Evolutionary conservation across 371 early-diverging fungal species (phyloP), one percentile per base, ranked within the genome.

Genomic region (Rhizopus sp.): DNA sequence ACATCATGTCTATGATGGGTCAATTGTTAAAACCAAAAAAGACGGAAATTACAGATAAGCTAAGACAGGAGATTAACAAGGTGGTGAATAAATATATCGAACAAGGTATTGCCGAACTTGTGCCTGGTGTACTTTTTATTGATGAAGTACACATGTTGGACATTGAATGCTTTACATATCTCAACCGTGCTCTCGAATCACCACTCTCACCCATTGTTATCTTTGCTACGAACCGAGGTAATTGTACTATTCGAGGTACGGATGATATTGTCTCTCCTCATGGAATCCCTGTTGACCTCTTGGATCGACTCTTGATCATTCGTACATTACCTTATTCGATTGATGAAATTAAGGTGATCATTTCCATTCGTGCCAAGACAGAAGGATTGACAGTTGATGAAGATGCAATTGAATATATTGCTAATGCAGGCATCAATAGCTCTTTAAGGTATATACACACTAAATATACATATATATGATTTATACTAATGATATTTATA

Each of bases 91-190:
- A 92, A 78, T 98, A 98, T 72, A 94, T 99, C 57, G 97, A 98
- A 67, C 98, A 99, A 69, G 99, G 98, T 31, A 94, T 92, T 59
- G 99, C 98, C 3, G 96, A 95, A 69, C 79, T 99, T 13, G 92
- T 96, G 16, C 98, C 98, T 4, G 99, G 99, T 50, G 97, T 99
- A 6, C 72, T 99, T 39, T 97, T 99, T 66, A 94, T 99, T 69
- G 97, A 99, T 72, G 99, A 99, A 79, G 97, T 96, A 7, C 99
- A 99, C 67, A 94, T 99, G 93, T 87, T 99, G 38, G 98, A 99
- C 78, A 92, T 97, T 58, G 99, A 99, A 77, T 97, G 98, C 77
- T 99, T 99, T 68, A 95, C 98, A 0, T 99, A 96, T 67, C 83
- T 99, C 50, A 99, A 98, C 85, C 92, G 97, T 40, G 95, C 97